Conservation (phyloP, 805 yeast genomes). For the Candida corydali region DNA sequence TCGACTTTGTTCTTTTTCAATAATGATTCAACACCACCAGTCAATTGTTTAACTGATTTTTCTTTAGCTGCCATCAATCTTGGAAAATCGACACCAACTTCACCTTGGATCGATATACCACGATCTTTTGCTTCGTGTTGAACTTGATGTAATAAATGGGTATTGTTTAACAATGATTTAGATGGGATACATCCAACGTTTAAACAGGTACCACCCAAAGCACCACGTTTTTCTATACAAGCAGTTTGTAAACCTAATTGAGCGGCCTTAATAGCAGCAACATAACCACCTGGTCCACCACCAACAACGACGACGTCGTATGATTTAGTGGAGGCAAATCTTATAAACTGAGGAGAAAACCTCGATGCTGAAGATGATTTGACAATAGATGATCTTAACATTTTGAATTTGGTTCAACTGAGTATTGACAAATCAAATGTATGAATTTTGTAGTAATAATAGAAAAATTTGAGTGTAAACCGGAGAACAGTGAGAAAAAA, state of each 20-base stretch:
- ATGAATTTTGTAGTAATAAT: too few relatives aligned
- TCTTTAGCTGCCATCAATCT: conserved; percentile 91
- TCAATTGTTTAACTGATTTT: conserved; percentile 80
- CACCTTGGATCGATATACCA: conserved; percentile 82
- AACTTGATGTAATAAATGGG: conserved; percentile 87
- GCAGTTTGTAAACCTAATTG: conserved; percentile 94
- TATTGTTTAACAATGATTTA: conserved; percentile 90
- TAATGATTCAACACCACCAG: conserved; percentile 90
- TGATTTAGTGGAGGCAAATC: conserved; percentile 41
- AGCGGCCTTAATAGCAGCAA: conserved; percentile 98
- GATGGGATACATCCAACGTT: conserved; percentile 99
- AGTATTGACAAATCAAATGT: too few relatives aligned
- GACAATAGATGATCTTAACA: conserved; percentile 18
- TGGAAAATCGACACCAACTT: conserved; percentile 68
- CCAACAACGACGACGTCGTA: conserved; percentile 95
- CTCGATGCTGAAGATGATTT: conserved; percentile 7
- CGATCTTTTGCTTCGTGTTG: conserved; percentile 77
- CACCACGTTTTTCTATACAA: conserved; percentile 95
- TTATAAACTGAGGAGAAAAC: conserved; percentile 32
- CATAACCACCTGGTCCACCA: conserved; percentile 99
- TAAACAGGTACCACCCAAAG: conserved; percentile 96
- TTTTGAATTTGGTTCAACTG: too few relatives aligned
- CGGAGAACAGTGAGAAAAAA: too few relatives aligned
- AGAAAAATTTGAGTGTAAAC: too few relatives aligned
- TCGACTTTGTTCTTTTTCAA: conserved; percentile 94